Evolutionary conservation across 768 basidiomycete species (phyloP).

Genomic region (Leccinum imitatum): DNA sequence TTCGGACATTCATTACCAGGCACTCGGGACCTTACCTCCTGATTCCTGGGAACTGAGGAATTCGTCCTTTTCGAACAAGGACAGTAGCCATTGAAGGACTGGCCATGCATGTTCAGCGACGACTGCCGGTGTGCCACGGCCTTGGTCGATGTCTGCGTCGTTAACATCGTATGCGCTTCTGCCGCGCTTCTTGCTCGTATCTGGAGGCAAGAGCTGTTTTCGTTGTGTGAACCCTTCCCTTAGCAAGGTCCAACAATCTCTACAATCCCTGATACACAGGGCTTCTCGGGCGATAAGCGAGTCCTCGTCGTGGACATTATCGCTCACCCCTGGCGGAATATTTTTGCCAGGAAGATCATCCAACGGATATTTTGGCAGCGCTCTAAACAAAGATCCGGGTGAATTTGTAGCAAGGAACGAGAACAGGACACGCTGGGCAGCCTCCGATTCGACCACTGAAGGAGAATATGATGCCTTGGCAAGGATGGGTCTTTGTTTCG

Average conservation of each 20-base stretch:
- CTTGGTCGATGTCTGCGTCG: conserved; percentile 24
- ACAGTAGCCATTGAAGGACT: conserved; percentile 65
- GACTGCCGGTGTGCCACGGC: conserved; percentile 23
- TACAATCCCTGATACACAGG: conserved; percentile 49
- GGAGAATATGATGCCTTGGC: conserved; percentile 42
- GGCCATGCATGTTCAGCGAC: conserved; percentile 70
- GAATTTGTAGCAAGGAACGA: conserved; percentile 58
- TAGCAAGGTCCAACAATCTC: conserved; percentile 63
- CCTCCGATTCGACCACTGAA: conserved; percentile 44
- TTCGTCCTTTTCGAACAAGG: conserved; percentile 70
- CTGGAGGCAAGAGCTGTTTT: conserved; percentile 21
- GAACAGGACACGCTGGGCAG: conserved; percentile 53
- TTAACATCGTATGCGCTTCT: conserved; percentile 27
- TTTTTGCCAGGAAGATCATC: conserved; percentile 8
- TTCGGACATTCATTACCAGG: conserved; percentile 5
- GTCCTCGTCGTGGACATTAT: conserved; percentile 44
- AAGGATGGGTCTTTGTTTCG: conserved; percentile 45
- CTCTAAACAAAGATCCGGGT: conserved; percentile 50
- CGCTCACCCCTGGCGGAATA: conserved; percentile 1
- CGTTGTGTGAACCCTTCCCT: conserved; percentile 51
- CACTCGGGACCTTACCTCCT: conserved; percentile 21
- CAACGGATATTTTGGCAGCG: conserved; percentile 51
- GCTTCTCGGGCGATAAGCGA: conserved; percentile 59
- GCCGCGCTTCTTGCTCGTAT: conserved; percentile 34
- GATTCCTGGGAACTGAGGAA: conserved; percentile 30